A percentile compares a stretch with the other conserved stretches of the same genome.
Evolutionary conservation across 495 filamentous ascomycete species (phyloP).

Genomic region (Xylaria nigripes): DNA sequence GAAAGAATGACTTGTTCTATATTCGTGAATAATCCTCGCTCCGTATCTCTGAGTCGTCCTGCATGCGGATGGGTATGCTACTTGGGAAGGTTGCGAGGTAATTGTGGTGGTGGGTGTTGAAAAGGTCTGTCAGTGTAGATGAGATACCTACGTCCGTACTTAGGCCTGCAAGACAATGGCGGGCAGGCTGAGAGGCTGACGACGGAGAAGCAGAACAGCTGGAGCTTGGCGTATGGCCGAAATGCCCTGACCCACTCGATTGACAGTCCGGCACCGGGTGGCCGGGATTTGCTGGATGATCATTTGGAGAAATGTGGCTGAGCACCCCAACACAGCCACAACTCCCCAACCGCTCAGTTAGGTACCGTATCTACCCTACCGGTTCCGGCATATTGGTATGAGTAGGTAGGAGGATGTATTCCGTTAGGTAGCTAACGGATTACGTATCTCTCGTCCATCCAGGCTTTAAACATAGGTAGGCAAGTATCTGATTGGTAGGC

Average conservation of each 20-base stretch:
- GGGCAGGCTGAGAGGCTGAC: conserved; percentile 41
- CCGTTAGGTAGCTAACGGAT: too few relatives aligned
- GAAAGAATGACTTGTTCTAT: background rate
- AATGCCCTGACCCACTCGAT: background rate
- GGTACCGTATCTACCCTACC: too few relatives aligned
- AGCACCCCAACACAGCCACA: background rate
- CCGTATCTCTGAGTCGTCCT: background rate
- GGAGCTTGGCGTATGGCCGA: too few relatives aligned
- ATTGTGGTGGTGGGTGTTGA: background rate
- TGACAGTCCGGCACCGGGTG: conserved; percentile 2
- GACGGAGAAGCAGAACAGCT: conserved; percentile 16
- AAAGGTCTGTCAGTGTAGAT: background rate
- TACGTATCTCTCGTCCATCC: too few relatives aligned
- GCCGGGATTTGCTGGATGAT: background rate
- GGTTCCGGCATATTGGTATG: too few relatives aligned
- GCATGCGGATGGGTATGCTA: background rate
- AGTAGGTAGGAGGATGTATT: too few relatives aligned
- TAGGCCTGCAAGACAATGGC: conserved; percentile 20
- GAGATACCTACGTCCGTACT: background rate
- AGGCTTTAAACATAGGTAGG: too few relatives aligned
- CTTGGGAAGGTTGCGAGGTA: background rate
- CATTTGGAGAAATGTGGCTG: background rate
- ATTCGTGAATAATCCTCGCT: background rate
- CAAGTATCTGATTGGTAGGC: too few relatives aligned
- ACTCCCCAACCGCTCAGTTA: too few relatives aligned